Evolutionary conservation across 805 yeast species (phyloP).

Genomic region (Candida berthetii): DNA sequence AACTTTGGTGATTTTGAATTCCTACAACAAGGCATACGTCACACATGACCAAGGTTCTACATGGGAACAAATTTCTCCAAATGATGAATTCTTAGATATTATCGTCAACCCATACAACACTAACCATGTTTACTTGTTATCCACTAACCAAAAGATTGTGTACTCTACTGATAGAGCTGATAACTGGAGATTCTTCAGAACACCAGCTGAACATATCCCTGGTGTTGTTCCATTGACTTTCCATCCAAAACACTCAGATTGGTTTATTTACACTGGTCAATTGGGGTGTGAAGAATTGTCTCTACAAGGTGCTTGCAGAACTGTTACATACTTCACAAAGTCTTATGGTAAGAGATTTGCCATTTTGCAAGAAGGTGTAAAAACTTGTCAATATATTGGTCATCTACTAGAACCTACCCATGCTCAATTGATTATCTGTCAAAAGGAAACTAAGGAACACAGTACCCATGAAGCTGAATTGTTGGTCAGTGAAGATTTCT

Average conservation of each 20-base stretch:
- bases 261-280: conserved; percentile 67
- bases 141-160: conserved; percentile 28
- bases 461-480: conserved; percentile 25
- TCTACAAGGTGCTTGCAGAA: conserved; percentile 37
- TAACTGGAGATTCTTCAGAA: conserved; percentile 35
- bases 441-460: conserved; percentile 32
- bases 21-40: conserved; percentile 44
- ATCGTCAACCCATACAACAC: conserved; percentile 53
- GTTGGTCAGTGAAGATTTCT: conserved; percentile 18
- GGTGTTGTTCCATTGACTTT: conserved; percentile 52
- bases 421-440: conserved; percentile 60
- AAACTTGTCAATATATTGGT: conserved; percentile 65
- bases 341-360: conserved; percentile 65
- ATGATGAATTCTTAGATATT: conserved; percentile 44
- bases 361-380: conserved; percentile 44
- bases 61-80: conserved; percentile 22
- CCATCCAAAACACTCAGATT: conserved; percentile 46
- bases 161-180: conserved; percentile 68
- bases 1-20: conserved; percentile 56
- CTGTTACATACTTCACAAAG: conserved; percentile 53
- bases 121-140: conserved; percentile 32
- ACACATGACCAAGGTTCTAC: conserved; percentile 50
- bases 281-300: conserved; percentile 37
- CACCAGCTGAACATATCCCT: conserved; percentile 43
- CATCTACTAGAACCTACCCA: conserved; percentile 38